Evolutionary conservation across 352 stramenopile genomes (phyloP), one percentile per base, ranked within the genome.

Genomic region (Globisporangium spinosum): DNA sequence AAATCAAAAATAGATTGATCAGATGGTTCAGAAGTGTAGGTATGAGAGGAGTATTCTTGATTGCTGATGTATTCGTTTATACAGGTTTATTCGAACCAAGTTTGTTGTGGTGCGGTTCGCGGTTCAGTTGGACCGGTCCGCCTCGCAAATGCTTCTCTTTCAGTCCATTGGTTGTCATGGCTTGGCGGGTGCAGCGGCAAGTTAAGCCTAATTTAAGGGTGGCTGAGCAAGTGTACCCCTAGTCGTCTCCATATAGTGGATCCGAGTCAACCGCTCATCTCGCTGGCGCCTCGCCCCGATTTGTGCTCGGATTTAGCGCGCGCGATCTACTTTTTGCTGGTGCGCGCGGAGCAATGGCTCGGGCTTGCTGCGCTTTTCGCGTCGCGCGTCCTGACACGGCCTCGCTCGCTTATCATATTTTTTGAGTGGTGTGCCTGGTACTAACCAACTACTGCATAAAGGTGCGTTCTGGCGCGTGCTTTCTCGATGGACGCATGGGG

Each of bases 371-470:
- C 29, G 55, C 29, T 35, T 61, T 62, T 62, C 57, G 60, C 23
- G 45, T 45, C 47, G 49, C 23, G 60, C 60, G 23, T 47, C 45
- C n/a, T 61, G 43, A 51, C 43, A 22, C 17, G 23, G 8, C 13
- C 25, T 49, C 57, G 40, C 64, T 57, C 57, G 65, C 47, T 70
- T 54, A 20, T 59, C 75, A 78, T 80, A 76, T 83, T 79, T 85
- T 88, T 89, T 76, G 77, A 84, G 77, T 84, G 77, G 77, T 89
- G 78, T 83, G 80, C 82, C 78, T 87, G 78, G 77, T 85, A 85
- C 76, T 81, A 82, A 83, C 74, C 77, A 78, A 81, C 71, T 84
- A 45, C 45, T 62, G 58, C 49, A 68, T 63, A 51, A 72, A 72
- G 68, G 68, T 72, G 67, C 61, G 67, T 68, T 45, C 38, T 45